These are phyloP conservation scores for Cucurbita moschata DNA, from an alignment of 306 rosid genomes.

Conservation along the genomic window DNA sequence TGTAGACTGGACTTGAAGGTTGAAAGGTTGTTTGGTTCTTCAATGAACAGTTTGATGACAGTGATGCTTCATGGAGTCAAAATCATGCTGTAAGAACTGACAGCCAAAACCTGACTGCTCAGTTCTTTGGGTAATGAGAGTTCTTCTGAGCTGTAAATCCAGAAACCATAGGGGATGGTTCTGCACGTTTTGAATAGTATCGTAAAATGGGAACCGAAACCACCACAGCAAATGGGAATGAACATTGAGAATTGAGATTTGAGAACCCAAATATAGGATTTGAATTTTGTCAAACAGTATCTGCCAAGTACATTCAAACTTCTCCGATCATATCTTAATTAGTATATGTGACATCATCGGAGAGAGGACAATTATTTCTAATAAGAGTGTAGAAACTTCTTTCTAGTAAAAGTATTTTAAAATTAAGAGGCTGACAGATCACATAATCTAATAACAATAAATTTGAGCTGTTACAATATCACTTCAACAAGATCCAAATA, in stretches of 20 bases:
- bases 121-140: not conserved
- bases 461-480: no score
- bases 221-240: not conserved
- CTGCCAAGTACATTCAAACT: no score
- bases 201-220: not conserved
- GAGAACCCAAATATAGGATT: not conserved
- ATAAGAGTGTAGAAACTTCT: no score
- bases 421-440: no score
- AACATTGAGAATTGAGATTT: not conserved
- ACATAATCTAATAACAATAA: no score
- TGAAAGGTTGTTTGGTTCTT: not conserved
- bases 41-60: conserved; percentile 1
- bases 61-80: conserved; percentile 1
- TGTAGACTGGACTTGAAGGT: not conserved
- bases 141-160: not conserved
- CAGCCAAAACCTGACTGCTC: not conserved
- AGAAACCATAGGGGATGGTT: not conserved
- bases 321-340: no score
- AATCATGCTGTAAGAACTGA: not conserved
- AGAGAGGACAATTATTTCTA: no score
- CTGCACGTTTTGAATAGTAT: not conserved
- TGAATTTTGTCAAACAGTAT: not conserved
- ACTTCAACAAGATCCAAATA: not conserved
- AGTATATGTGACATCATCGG: no score
- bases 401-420: no score